Evolutionary conservation across 257 asterid genomes (phyloP).

Genomic region (Salvia splendens): DNA sequence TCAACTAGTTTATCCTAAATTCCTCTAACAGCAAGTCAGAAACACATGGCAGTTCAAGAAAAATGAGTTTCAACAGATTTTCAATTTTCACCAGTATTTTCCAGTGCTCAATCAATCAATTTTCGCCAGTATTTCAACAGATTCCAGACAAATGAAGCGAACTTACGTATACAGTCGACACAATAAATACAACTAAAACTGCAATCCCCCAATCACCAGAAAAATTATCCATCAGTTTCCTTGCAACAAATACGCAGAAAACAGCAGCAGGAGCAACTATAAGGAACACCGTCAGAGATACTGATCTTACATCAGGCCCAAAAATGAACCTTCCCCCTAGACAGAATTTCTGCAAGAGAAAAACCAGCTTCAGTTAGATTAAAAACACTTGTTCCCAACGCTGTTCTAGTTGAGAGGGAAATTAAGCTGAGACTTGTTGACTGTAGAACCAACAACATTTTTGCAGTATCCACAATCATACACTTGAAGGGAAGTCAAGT

Average conservation of each 20-base stretch:
- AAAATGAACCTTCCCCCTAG: conserved; percentile 76
- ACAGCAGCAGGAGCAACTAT: conserved; percentile 69
- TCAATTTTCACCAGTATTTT: not conserved
- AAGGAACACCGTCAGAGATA: conserved; percentile 58
- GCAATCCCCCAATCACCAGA: conserved; percentile 69
- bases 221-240: conserved; percentile 67
- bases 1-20: conserved; percentile 1
- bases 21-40: not conserved
- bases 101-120: too few relatives aligned
- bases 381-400: not conserved
- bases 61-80: not conserved
- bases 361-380: conserved; percentile 25
- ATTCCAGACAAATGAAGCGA: not conserved
- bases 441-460: not conserved
- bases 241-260: conserved; percentile 67
- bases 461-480: not conserved
- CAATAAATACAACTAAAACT: conserved; percentile 49
- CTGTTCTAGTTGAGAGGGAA: not conserved
- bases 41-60: not conserved
- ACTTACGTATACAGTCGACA: conserved; percentile 73
- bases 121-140: too few relatives aligned
- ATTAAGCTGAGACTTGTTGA: not conserved
- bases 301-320: conserved; percentile 78
- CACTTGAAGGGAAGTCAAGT: not conserved
- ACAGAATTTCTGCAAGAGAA: conserved; percentile 65